Percentiles rank a stretch among this genome's conserved stretches.
Evolutionary conservation across 371 early-diverging fungal genomes (phyloP).

Genomic region (Mucor piriformis): DNA sequence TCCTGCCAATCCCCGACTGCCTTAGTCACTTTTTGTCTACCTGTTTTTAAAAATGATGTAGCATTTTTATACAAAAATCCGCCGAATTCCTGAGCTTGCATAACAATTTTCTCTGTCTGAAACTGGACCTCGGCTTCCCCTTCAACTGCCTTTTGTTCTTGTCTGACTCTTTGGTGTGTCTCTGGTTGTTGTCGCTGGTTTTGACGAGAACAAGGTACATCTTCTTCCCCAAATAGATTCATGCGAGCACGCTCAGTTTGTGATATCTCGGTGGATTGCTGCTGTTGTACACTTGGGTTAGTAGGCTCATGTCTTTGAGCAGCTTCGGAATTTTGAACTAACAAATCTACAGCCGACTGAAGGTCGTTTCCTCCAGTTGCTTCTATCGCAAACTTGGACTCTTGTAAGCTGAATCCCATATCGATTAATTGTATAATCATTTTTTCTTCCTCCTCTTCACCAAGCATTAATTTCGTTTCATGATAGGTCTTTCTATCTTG

Average conservation of each 20-base stretch:
- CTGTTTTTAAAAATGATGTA: conserved; percentile 67
- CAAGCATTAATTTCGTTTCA: not conserved
- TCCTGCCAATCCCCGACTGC: conserved; percentile 70
- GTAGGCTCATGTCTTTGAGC: conserved; percentile 10
- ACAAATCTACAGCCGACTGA: conserved; percentile 63
- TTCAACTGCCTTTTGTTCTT: not conserved
- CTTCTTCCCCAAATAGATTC: conserved; percentile 20
- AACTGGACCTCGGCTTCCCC: not conserved
- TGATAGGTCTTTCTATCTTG: not conserved
- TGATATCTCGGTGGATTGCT: conserved; percentile 3
- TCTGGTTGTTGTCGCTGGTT: not conserved
- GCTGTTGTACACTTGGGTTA: not conserved
- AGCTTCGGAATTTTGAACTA: conserved; percentile 61
- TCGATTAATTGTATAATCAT: conserved; percentile 68
- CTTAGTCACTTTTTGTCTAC: conserved; percentile 67
- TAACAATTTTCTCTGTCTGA: conserved; percentile 65
- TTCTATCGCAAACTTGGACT: conserved; percentile 68
- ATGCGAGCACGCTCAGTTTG: conserved; percentile 23
- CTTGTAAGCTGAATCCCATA: conserved; percentile 75
- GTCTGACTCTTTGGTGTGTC: not conserved
- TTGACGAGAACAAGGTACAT: not conserved
- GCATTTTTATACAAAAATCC: conserved; percentile 73
- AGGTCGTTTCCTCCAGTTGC: conserved; percentile 65
- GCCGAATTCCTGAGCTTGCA: conserved; percentile 75
- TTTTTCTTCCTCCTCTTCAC: conserved; percentile 10